Evolutionary conservation across 2,329 filamentous ascomycete genomes (phyloP).

Genomic region (Cladosporium sp.): DNA sequence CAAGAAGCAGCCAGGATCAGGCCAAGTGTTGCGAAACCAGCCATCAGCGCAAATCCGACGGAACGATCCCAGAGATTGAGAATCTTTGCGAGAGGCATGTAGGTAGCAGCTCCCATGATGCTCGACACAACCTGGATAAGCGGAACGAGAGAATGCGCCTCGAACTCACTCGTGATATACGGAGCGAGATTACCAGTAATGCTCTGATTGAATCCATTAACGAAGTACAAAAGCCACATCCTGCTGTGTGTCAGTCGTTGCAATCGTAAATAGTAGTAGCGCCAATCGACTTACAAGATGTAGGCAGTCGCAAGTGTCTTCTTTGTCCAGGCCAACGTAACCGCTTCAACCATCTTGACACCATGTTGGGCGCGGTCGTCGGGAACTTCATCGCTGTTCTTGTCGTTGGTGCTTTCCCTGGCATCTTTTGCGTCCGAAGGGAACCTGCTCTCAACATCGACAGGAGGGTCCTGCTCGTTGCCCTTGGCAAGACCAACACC

Average conservation of each 20-base stretch:
- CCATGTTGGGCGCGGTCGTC: conserved; percentile 28
- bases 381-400: not conserved
- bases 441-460: not conserved
- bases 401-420: not conserved
- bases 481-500: not conserved
- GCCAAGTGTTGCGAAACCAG: conserved; percentile 49
- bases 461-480: not conserved
- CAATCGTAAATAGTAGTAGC: not conserved
- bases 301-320: conserved; percentile 40
- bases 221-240: conserved; percentile 16
- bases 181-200: conserved; percentile 8
- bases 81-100: conserved; percentile 66
- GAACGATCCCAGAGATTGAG: conserved; percentile 68
- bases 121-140: conserved; percentile 55
- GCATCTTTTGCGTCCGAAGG: conserved; percentile 4
- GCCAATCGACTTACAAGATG: conserved; percentile 35
- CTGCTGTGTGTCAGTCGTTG: not conserved
- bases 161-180: conserved; percentile 51
- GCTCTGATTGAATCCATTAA: conserved; percentile 9
- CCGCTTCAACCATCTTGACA: conserved; percentile 42
- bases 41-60: conserved; percentile 60
- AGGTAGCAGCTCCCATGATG: conserved; percentile 60
- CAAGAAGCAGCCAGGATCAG: conserved; percentile 34
- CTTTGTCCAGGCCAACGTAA: conserved; percentile 44
- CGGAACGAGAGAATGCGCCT: conserved; percentile 54